Evolutionary conservation across 2,329 filamentous ascomycete species (phyloP), one percentile per base, ranked within the genome.

Genomic region (Cladophialophora bantiana): DNA sequence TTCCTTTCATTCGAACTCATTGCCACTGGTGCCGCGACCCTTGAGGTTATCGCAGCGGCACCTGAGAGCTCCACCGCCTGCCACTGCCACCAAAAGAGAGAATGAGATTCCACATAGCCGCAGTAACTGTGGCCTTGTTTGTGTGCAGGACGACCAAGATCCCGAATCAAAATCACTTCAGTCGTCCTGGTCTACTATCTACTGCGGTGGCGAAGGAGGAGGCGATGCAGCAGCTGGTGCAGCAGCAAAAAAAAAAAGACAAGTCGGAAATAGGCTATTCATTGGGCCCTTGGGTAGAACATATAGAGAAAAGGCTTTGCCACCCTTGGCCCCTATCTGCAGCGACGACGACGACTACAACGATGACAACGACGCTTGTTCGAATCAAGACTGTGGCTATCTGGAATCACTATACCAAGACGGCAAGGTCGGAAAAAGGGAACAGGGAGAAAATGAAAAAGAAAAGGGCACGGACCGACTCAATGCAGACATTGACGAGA

Each of bases 401-500:
- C 2, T 3, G 26, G 26, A 3, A 26, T 26, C 26, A 26, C 26
- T 26, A 26, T 26, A 26, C 26, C 26, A 26, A 26, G 26, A 26
- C 2, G 26, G 26, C 26, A 26, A 3, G 3, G 26, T 26, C 26
- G 26, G 26, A 26, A 26, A 26, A 45, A 13, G 40, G 40, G 40
- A n/a, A 50, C 18, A 9, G 15, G 1, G 45, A 20, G 7, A n/a
- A 45, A 12, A 45, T 45, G n/a, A 7, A 20, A 12, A 18, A 31
- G 35, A 32, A 18, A 56, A 7, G 20, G 32, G n/a, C 26, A 26
- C 26, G 26, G 15, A 52, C 7, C n/a, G 15, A 13, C 58, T 52
- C n/a, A 2, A 12, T 3, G 50, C 50, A 9, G 52, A 65, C 55
- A 65, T 61, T 9, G 52, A 65, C 38, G 63, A 65, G 18, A 56